Conservation (phyloP, 208 protist species). For the Leishmania turanica region DNA sequence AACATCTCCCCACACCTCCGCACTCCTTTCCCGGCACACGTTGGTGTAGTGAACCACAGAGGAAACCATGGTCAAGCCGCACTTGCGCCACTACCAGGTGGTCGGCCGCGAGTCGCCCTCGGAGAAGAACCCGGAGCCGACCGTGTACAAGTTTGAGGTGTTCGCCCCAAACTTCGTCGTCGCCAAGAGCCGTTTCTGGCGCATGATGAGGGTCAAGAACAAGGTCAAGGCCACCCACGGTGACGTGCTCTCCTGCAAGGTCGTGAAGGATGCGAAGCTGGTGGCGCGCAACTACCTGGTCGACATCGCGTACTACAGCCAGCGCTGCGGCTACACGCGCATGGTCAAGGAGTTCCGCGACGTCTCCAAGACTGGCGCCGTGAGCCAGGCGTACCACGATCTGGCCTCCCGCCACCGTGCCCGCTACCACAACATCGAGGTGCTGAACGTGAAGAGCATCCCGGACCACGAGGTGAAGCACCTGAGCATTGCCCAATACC, state of each 20-base stretch:
- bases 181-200: conserved; percentile 99
- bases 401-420: conserved; percentile 97
- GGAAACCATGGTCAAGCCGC: conserved; percentile 66
- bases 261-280: conserved; percentile 96
- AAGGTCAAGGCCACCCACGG: conserved; percentile 99
- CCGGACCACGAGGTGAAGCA: conserved; percentile 81
- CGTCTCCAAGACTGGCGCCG: conserved; percentile 93
- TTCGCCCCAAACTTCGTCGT: conserved; percentile 98
- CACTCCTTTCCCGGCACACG: background rate
- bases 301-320: conserved; percentile 98
- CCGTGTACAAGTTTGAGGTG: conserved; percentile 98
- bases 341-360: conserved; percentile 99
- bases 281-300: conserved; percentile 99
- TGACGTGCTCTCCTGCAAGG: conserved; percentile 95
- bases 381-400: conserved; percentile 98
- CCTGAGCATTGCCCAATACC: conserved; percentile 93
- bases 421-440: conserved; percentile 95
- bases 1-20: background rate
- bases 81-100: conserved; percentile 94
- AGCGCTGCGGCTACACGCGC: conserved; percentile 98
- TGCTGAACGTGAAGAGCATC: conserved; percentile 95
- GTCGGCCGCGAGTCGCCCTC: conserved; percentile 95
- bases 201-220: conserved; percentile 97
- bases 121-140: conserved; percentile 91
- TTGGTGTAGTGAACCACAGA: conserved; percentile 6